Percentiles rank a stretch among this genome's conserved stretches.
phyloP scores from a whole-genome alignment of 345 rosid genomes.

The Gossypium raimondii region DNA sequence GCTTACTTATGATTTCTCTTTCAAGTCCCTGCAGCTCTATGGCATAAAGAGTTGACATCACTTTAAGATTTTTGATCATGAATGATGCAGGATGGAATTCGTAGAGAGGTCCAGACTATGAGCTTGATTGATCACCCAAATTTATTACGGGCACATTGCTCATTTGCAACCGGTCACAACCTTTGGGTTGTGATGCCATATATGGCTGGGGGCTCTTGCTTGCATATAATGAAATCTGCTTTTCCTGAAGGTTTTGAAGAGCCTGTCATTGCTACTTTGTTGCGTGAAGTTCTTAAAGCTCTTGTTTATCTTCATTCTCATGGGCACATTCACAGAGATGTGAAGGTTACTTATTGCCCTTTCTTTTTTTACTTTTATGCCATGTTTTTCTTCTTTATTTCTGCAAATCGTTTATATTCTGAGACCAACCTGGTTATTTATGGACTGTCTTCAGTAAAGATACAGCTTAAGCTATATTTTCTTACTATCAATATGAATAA shows the following conservation, averaged over 20 bases:
- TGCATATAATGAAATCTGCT: conserved; percentile 86
- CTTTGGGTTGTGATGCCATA: conserved; percentile 99
- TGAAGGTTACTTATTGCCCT: conserved; percentile 55
- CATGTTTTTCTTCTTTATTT: not conserved
- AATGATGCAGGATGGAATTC: conserved; percentile 79
- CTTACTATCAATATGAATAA: not conserved
- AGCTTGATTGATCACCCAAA: conserved; percentile 84
- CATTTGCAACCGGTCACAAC: conserved; percentile 69
- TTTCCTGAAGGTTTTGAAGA: conserved; percentile 92
- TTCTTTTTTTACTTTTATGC: conserved; percentile 14
- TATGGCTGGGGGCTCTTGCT: conserved; percentile 98
- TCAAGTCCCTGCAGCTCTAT: not conserved
- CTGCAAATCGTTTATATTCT: not conserved
- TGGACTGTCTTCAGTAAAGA: not conserved
- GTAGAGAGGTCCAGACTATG: conserved; percentile 98
- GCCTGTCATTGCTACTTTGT: conserved; percentile 81
- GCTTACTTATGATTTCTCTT: conserved; percentile 9
- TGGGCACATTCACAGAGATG: conserved; percentile 98
- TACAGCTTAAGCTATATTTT: not conserved
- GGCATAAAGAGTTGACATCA: not conserved
- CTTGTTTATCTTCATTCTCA: conserved; percentile 92
- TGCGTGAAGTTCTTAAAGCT: conserved; percentile 90
- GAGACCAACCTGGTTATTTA: not conserved
- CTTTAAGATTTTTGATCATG: not conserved
- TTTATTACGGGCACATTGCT: conserved; percentile 81